phyloP scores from a whole-genome alignment of 129 eudicot species.

The Tagetes patula region DNA sequence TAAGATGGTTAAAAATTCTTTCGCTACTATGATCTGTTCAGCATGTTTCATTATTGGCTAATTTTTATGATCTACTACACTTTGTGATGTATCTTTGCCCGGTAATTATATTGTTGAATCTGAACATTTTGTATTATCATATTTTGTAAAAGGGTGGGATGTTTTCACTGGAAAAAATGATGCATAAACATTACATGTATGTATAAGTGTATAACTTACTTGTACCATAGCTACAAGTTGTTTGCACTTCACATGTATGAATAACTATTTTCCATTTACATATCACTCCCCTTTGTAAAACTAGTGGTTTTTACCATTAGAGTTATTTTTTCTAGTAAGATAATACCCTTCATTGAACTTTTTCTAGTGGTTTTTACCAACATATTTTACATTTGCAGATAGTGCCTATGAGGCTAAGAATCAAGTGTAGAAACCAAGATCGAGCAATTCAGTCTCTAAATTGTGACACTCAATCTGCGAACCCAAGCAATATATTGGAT shows the following conservation, averaged over 20 bases:
- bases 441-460: slow-evolving; percentile 30
- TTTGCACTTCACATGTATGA: neutral
- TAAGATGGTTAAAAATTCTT: neutral
- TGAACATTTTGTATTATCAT: neutral
- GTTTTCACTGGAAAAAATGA: neutral
- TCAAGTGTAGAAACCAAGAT: slow-evolving; percentile 47
- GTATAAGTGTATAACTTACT: neutral
- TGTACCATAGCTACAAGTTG: neutral
- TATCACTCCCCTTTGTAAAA: neutral
- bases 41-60: neutral
- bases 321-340: neutral
- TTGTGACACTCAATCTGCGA: slow-evolving; percentile 30
- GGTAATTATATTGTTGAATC: neutral
- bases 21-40: neutral
- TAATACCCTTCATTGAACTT: neutral
- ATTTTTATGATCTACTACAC: neutral
- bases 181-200: neutral
- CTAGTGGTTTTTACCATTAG: neutral
- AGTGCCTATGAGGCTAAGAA: slow-evolving; percentile 57
- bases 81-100: neutral
- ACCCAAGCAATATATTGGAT: slow-evolving; percentile 30
- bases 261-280: neutral
- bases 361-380: neutral
- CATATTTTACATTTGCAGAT: slow-evolving; percentile 36
- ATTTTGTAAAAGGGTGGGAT: neutral